Evolutionary conservation across 306 rosid genomes (phyloP).

Genomic region (Vigna reflexopilosa): DNA sequence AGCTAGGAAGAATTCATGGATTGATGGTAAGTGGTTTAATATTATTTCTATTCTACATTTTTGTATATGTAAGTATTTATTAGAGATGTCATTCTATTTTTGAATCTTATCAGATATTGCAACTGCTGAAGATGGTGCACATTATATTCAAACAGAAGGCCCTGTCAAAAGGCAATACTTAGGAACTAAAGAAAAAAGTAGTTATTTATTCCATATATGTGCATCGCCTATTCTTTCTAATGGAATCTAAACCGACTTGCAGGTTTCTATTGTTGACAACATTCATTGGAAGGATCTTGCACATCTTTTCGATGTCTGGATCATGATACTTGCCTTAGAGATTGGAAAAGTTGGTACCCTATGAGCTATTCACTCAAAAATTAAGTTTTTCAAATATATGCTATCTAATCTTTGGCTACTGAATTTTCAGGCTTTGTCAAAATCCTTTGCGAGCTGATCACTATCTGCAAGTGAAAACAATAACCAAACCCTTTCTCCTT

Average conservation of each 20-base stretch:
- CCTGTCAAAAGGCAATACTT: slow-evolving; percentile 38
- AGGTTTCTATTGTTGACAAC: slow-evolving; percentile 55
- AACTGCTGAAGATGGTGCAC: slow-evolving; percentile 30
- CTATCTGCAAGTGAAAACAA: too few species aligned
- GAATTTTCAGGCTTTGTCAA: too few species aligned
- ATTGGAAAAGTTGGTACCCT: slow-evolving; percentile 40
- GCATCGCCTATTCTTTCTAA: background rate
- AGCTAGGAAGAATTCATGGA: slow-evolving; percentile 45
- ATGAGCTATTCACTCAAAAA: background rate
- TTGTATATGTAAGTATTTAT: background rate
- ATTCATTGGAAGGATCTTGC: slow-evolving; percentile 65
- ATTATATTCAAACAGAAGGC: slow-evolving; percentile 47
- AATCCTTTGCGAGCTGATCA: too few species aligned
- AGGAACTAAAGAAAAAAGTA: slow-evolving; percentile 36
- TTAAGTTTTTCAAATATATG: background rate
- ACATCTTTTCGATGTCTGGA: slow-evolving; percentile 67
- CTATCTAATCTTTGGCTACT: too few species aligned
- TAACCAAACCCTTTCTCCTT: too few species aligned
- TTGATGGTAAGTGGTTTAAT: slow-evolving; percentile 30
- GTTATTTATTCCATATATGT: slow-evolving; percentile 9
- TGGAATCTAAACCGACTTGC: slow-evolving; percentile 26
- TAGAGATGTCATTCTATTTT: slow-evolving; percentile 5
- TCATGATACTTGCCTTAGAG: slow-evolving; percentile 46
- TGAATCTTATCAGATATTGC: slow-evolving; percentile 26
- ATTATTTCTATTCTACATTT: background rate